Conservation (phyloP, 2,329 filamentous ascomycete species). For the Alternaria postmessia region DNA sequence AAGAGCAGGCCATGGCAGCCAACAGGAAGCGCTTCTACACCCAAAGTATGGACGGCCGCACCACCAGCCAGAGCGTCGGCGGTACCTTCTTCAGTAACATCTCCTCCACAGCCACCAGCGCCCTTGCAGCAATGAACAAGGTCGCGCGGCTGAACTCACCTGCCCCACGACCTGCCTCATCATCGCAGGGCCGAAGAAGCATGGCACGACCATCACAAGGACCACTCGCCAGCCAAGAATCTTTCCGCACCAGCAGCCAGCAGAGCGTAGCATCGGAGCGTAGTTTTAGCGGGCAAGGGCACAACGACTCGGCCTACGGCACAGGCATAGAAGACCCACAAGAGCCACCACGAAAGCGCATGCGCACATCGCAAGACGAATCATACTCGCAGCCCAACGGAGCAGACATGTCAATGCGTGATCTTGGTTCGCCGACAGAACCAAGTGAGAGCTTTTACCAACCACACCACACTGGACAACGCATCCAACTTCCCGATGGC, state of each 20-base stretch:
- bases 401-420: slow-evolving; percentile 68
- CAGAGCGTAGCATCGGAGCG: slow-evolving; percentile 80
- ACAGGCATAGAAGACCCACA: slow-evolving; percentile 64
- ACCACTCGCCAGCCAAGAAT: slow-evolving; percentile 68
- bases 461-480: slow-evolving; percentile 55
- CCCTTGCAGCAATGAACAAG: slow-evolving; percentile 95
- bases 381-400: slow-evolving; percentile 54
- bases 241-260: slow-evolving; percentile 76
- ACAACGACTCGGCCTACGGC: slow-evolving; percentile 72
- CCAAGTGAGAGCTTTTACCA: slow-evolving; percentile 76
- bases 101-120: slow-evolving; percentile 88
- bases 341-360: slow-evolving; percentile 84
- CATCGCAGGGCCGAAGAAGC: slow-evolving; percentile 71
- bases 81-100: slow-evolving; percentile 98
- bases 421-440: slow-evolving; percentile 72
- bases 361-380: slow-evolving; percentile 59
- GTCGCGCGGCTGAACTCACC: slow-evolving; percentile 88
- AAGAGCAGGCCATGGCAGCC: slow-evolving; percentile 98
- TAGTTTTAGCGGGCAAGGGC: slow-evolving; percentile 65
- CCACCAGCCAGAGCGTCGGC: slow-evolving; percentile 67
- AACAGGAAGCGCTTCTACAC: slow-evolving; percentile 90
- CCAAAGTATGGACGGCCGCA: slow-evolving; percentile 71
- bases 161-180: slow-evolving; percentile 67
- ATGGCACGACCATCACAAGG: slow-evolving; percentile 77
- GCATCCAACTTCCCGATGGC: slow-evolving; percentile 55